Evolutionary conservation across 495 filamentous ascomycete species (phyloP), one percentile per base, ranked within the genome.

Genomic region (Schizothecium vesticola): DNA sequence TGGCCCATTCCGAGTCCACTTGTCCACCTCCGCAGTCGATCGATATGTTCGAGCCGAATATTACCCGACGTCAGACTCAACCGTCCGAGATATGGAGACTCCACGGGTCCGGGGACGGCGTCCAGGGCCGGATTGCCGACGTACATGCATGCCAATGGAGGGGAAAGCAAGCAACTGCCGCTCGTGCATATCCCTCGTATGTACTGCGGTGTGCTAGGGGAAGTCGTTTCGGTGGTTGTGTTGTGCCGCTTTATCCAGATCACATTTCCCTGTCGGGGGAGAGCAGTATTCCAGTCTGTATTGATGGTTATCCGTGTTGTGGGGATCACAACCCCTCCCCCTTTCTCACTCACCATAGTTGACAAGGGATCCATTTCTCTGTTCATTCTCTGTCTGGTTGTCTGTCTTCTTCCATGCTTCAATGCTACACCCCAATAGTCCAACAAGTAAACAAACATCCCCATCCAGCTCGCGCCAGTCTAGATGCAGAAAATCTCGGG

Each of bases 401-500:
- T n/a, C 43, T 51, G 43, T 43, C 13, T 51, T 51, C 6, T 51
- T n/a, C 43, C 43, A 51, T 51, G 43, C 43, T n/a, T 51, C 43
- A n/a, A 51, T 51, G 43, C 43, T 16, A 19, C 43, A 16, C 36
- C 23, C 26, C 24, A 19, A n/a, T n/a, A n/a, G 19, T 31, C n/a
- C 60, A 22, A 10, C 33, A 55, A 43, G 7, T 16, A 64, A 64
- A 55, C 23, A 56, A 25, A 24, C 43, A 25, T 25, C 43, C 43
- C 43, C 24, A 55, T 26, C 63, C 63, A 26, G 21, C 67, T 25
- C 56, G 67, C 67, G 67, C 67, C 67, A 68, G 61, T 68, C 67
- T 68, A 68, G 67, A 68, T 68, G 67, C 67, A 59, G 25, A 43
- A 19, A 22, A 51, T 57, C 22, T 43, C 21, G 63, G 25, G 21